Conservation (phyloP, 164 flowering plant genomes). For the Dillenia suffruticosa region DNA sequence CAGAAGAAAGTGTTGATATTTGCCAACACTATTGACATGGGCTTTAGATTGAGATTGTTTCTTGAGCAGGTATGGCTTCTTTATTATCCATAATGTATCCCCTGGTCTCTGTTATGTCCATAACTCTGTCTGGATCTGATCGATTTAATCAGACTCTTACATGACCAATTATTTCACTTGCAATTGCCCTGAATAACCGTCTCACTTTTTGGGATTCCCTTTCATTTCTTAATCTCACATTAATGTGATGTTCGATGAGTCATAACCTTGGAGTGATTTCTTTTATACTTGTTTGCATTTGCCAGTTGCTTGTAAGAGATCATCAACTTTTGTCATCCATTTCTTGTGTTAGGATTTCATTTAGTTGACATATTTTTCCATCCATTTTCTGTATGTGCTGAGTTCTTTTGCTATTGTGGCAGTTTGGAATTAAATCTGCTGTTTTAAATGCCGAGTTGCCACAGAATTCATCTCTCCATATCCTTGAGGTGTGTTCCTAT, state of each 20-base stretch:
- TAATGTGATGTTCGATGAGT: no score
- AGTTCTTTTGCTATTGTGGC: conserved; percentile 14
- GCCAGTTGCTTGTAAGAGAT: no score
- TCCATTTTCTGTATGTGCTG: background rate
- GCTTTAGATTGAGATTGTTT: conserved; percentile 78
- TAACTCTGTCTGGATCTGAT: no score
- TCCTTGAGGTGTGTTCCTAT: conserved; percentile 69
- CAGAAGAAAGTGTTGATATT: conserved; percentile 88
- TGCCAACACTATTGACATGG: conserved; percentile 79
- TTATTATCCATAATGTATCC: background rate
- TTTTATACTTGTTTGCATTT: no score
- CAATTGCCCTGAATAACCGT: no score
- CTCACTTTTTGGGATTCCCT: no score
- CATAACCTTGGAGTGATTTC: no score
- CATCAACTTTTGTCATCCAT: no score
- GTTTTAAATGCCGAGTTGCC: conserved; percentile 95
- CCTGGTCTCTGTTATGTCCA: background rate
- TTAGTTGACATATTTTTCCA: background rate
- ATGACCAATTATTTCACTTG: no score
- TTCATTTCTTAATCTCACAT: no score
- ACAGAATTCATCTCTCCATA: conserved; percentile 93
- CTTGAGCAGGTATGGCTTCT: conserved; percentile 76
- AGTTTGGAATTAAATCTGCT: conserved; percentile 91
- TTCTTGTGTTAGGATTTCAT: no score
- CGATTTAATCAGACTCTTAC: no score